Evolutionary conservation across 1,284 basidiomycete genomes (phyloP).

Genomic region (Ceratobasidium sp.): DNA sequence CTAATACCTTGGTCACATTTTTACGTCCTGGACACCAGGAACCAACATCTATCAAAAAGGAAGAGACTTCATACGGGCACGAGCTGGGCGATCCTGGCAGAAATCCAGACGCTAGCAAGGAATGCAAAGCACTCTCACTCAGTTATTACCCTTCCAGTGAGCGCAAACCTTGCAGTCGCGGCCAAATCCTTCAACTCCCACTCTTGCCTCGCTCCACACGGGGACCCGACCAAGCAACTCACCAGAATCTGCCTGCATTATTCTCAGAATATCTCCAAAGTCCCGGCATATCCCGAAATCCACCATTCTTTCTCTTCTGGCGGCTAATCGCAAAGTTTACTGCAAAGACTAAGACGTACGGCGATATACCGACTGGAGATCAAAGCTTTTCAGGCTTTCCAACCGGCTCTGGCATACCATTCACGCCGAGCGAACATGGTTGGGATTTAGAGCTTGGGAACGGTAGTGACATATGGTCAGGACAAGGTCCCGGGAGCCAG

Average conservation of each 20-base stretch:
- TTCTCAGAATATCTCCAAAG: not conserved
- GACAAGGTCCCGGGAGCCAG: not conserved
- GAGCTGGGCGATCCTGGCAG: not conserved
- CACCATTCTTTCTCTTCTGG: not conserved
- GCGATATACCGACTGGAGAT: not conserved
- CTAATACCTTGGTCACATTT: not conserved
- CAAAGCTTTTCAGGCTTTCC: not conserved
- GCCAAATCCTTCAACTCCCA: not conserved
- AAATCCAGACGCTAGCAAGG: not conserved
- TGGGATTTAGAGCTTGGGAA: not conserved
- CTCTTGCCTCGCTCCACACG: not conserved
- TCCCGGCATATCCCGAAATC: not conserved
- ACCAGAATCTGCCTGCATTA: not conserved
- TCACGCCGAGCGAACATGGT: too few species aligned
- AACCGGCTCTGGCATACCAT: too few species aligned
- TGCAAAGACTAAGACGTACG: not conserved
- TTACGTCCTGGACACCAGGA: not conserved
- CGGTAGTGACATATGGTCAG: not conserved
- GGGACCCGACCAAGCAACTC: not conserved
- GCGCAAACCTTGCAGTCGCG: not conserved
- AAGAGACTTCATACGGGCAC: not conserved
- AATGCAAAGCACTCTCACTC: not conserved
- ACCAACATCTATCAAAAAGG: not conserved
- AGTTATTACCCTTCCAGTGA: not conserved
- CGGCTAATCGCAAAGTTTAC: not conserved